phyloP scores from a whole-genome alignment of 257 asterid genomes.

The Solanum sitiens region DNA sequence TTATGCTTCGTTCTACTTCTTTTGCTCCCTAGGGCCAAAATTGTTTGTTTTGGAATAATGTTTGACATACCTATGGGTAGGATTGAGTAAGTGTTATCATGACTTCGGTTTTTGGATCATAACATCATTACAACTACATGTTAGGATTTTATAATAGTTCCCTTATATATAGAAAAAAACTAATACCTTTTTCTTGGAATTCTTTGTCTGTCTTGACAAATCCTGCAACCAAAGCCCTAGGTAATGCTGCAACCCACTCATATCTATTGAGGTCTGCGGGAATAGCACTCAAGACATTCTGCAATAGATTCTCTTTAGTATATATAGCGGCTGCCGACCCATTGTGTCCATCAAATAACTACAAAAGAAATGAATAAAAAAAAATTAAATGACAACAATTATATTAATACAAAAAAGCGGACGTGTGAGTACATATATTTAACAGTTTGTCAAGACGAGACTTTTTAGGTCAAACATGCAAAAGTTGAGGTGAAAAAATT shows the following conservation, averaged over 20 bases:
- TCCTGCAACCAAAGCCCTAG: conserved; percentile 78
- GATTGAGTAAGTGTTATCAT: not conserved
- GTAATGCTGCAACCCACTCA: conserved; percentile 64
- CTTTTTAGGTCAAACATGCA: not conserved
- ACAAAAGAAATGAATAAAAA: not conserved
- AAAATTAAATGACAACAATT: not conserved
- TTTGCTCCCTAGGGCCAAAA: too few species aligned
- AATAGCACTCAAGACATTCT: conserved; percentile 54
- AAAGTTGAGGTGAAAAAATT: not conserved
- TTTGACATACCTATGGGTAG: not conserved
- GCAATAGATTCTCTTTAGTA: conserved; percentile 59
- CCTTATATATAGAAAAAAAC: not conserved
- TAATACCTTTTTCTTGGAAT: conserved; percentile 57
- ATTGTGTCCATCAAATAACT: conserved; percentile 80
- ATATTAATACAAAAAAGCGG: not conserved
- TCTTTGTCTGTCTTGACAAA: conserved; percentile 74
- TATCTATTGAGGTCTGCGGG: conserved; percentile 65
- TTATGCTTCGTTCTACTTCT: too few species aligned
- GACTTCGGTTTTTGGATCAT: not conserved
- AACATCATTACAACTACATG: not conserved
- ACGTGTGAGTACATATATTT: not conserved
- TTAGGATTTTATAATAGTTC: not conserved
- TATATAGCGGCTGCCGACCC: conserved; percentile 79
- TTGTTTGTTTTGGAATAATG: too few species aligned
- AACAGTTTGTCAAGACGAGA: not conserved